Conservation (phyloP, 2,329 filamentous ascomycete species). For the Colletotrichum trifolii region DNA sequence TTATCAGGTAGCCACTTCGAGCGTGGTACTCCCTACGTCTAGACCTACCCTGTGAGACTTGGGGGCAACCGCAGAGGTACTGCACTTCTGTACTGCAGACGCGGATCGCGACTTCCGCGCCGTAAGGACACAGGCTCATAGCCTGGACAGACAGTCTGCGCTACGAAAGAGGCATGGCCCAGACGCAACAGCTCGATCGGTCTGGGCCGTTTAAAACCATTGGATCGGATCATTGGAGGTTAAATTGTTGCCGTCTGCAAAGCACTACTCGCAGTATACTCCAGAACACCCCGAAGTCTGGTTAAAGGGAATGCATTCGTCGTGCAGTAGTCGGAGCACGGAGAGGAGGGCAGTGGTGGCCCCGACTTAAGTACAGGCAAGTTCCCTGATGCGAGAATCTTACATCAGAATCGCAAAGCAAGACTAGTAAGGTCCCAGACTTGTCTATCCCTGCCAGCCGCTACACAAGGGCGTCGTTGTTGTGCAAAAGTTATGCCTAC, state of each 20-base stretch:
- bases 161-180: neutral
- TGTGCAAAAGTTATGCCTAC: no score
- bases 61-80: no score
- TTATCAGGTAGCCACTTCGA: no score
- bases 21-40: no score
- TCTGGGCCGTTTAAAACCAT: constrained; percentile 28
- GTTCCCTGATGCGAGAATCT: constrained; percentile 14
- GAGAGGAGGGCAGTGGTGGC: constrained; percentile 2
- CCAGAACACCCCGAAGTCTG: constrained; percentile 20
- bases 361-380: neutral
- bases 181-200: constrained; percentile 29
- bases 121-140: neutral
- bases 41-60: no score
- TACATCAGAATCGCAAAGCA: constrained; percentile 34
- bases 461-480: neutral
- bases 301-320: neutral
- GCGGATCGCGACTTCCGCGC: neutral
- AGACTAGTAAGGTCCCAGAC: neutral
- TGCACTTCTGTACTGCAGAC: no score
- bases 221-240: constrained; percentile 34
- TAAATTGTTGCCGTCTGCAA: constrained; percentile 15
- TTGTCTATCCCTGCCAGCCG: constrained; percentile 3
- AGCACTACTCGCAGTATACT: constrained; percentile 7
- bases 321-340: neutral
- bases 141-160: neutral